Evolutionary conservation across 2,329 filamentous ascomycete genomes (phyloP), one percentile per base, ranked within the genome.

Genomic region (Penicillium nordicum): DNA sequence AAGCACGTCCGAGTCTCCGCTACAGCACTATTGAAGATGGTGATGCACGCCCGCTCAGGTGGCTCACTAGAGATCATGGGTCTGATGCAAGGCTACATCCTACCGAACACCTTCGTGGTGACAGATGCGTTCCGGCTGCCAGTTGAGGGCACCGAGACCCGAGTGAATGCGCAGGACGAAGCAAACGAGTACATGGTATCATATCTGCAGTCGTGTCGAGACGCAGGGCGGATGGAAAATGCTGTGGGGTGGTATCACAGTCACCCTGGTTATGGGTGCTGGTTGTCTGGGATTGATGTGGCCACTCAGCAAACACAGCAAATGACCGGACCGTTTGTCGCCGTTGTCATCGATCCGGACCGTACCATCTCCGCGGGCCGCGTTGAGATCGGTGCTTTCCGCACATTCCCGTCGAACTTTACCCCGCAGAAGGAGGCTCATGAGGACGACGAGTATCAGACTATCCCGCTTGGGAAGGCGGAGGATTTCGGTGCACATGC

Each of bases 161-260:
- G 94, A 59, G 94, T 99, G 66, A 99, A 99, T 73, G 94, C 94
- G 0, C 92, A 96, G 70, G 88, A 89, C 63, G 92, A 97, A 66
- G 94, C 93, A 52, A 95, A 97, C 78, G 94, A 97, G 78, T 99
- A 97, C 78, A 90, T 97, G 80, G 87, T 96, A 53, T 85, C 89
- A 63, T 97, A 95, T 71, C 82, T 95, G 29, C 81, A 88, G 65
- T 79, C 87, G 3, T 89, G 88, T 65, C 84, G 93, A 57, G 86
- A 92, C 62, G 69, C 89, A 79, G 83, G 91, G 72, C 79, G 92
- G 54, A 80, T 88, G 72, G 94, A 99, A 76, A 97, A 99, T 72
- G 89, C 90, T 0, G 89, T 99, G 16, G 94, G 94, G 18, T 99
- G 94, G 94, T 99, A 99, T 75, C 94, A 99, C 76, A 93, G 88